A percentile compares a stretch with the other conserved stretches of the same genome.
These are phyloP conservation scores for Colletotrichum chrysophilum DNA, from an alignment of 2,329 filamentous ascomycete species.

Conservation along the genomic window DNA sequence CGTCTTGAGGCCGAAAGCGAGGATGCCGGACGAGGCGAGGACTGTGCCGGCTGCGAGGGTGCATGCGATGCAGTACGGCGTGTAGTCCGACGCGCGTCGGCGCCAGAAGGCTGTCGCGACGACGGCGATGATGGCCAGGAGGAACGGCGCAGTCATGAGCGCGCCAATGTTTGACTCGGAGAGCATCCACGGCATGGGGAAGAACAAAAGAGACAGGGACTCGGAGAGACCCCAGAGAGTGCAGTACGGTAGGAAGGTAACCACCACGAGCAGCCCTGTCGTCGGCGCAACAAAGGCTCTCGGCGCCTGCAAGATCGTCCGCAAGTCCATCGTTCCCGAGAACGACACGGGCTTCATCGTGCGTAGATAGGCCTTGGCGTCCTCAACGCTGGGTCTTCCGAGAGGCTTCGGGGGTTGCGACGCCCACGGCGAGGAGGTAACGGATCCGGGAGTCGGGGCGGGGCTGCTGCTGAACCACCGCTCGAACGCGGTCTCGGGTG, in stretches of 20 bases:
- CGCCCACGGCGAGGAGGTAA: neutral
- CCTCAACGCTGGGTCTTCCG: slow-evolving; percentile 34
- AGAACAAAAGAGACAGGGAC: slow-evolving; percentile 53
- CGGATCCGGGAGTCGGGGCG: slow-evolving; percentile 20
- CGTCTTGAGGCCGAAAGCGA: slow-evolving; percentile 51
- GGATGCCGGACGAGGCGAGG: slow-evolving; percentile 45
- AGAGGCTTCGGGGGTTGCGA: slow-evolving; percentile 8
- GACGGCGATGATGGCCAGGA: slow-evolving; percentile 41
- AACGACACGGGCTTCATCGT: slow-evolving; percentile 46
- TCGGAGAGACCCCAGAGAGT: slow-evolving; percentile 52
- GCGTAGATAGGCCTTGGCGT: slow-evolving; percentile 39
- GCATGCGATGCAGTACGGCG: slow-evolving; percentile 33
- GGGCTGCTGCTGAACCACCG: slow-evolving; percentile 34
- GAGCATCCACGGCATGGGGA: slow-evolving; percentile 46
- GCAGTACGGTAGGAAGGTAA: slow-evolving; percentile 49
- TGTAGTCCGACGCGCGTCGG: slow-evolving; percentile 35
- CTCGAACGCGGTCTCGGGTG: slow-evolving; percentile 59
- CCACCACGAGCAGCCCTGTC: slow-evolving; percentile 48
- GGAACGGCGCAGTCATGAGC: slow-evolving; percentile 49
- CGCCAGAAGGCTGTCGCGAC: slow-evolving; percentile 37
- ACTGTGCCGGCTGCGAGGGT: slow-evolving; percentile 40
- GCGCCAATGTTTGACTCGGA: slow-evolving; percentile 44
- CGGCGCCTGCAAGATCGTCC: slow-evolving; percentile 47
- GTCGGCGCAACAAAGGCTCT: slow-evolving; percentile 56
- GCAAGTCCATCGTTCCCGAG: slow-evolving; percentile 30